Percentiles rank a stretch among this genome's conserved stretches.
Conservation (phyloP, 495 filamentous ascomycete species). For the Hyaloscypha hepaticicola region DNA sequence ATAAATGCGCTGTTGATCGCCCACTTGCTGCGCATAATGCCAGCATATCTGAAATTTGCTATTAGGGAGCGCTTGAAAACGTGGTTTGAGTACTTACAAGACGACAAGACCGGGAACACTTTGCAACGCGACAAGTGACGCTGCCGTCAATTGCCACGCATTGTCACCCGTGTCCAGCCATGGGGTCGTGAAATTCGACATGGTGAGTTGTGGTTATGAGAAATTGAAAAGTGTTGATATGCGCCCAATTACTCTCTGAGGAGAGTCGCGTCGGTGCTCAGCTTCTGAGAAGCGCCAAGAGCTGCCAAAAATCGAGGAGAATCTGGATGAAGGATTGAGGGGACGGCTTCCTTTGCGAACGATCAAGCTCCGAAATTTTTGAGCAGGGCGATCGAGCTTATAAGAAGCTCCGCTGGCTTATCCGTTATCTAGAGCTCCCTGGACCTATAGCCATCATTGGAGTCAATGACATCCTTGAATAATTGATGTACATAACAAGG, state of each 20-base stretch:
- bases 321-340: not conserved
- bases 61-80: not conserved
- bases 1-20: constrained; percentile 57
- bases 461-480: constrained; percentile 14
- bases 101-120: constrained; percentile 54
- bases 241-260: not conserved
- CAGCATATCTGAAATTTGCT: constrained; percentile 40
- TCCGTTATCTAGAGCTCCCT: constrained; percentile 10
- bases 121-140: constrained; percentile 52
- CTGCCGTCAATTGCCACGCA: constrained; percentile 60
- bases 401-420: constrained; percentile 9
- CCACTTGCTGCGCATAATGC: constrained; percentile 57
- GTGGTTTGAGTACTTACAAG: constrained; percentile 25
- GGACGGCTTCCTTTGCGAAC: not conserved
- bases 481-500: constrained; percentile 11
- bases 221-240: not conserved
- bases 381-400: constrained; percentile 11
- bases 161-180: constrained; percentile 48
- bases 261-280: not conserved
- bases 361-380: constrained; percentile 1
- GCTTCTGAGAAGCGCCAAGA: not conserved
- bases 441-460: constrained; percentile 9
- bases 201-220: not conserved
- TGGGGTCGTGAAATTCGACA: constrained; percentile 8
- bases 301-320: not conserved